These are phyloP conservation scores for Nitzschia palea DNA, from an alignment of 108 stramenopile species.

Conservation along the genomic window DNA sequence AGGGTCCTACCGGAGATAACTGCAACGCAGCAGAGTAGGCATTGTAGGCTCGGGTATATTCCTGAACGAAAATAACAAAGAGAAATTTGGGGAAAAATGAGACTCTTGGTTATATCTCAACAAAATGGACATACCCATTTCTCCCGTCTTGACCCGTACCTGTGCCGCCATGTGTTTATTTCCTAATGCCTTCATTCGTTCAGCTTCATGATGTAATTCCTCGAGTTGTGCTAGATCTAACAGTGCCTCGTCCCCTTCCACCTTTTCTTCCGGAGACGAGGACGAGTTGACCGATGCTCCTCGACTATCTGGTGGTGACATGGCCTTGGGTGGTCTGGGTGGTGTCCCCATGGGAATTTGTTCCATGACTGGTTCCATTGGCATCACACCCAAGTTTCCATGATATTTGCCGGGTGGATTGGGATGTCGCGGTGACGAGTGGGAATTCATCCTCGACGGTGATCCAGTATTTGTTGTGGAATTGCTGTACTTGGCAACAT, in stretches of 20 bases:
- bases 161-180: constrained; percentile 91
- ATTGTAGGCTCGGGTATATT: constrained; percentile 85
- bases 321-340: not conserved
- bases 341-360: constrained; percentile 2
- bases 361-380: constrained; percentile 28
- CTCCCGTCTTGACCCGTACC: constrained; percentile 49
- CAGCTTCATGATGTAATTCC: constrained; percentile 81
- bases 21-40: constrained; percentile 88
- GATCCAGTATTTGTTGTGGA: not conserved
- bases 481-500: constrained; percentile 11
- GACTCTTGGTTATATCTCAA: not conserved
- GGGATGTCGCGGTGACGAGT: no score
- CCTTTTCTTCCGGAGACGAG: constrained; percentile 1
- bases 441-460: not conserved
- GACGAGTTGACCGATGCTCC: not conserved
- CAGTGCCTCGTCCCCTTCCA: constrained; percentile 64
- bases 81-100: not conserved
- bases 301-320: not conserved
- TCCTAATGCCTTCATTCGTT: constrained; percentile 85
- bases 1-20: constrained; percentile 82
- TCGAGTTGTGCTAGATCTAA: constrained; percentile 80
- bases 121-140: not conserved
- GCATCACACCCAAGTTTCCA: constrained; percentile 11
- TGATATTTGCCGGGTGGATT: not conserved
- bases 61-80: constrained; percentile 30